Base-by-base conservation (phyloP, 257 asterid species). In the Penstemon newberryi region DNA sequence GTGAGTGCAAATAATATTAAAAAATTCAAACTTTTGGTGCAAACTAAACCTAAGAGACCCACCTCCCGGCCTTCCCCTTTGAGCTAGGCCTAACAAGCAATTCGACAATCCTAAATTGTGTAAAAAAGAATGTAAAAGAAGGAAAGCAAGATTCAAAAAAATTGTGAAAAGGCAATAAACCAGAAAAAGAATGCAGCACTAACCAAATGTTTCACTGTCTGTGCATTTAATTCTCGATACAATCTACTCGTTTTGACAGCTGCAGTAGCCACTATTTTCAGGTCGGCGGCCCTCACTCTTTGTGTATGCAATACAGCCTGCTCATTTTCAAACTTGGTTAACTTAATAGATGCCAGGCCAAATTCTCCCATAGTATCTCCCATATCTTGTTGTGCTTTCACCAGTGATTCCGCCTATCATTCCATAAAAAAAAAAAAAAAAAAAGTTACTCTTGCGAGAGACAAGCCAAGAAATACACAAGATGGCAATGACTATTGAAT, bases 361-460 rank as follows among this genome's bases (percentile, higher is more conserved):
- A 94, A 73, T 60, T 91, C 96, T 71, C 99, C 99, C 86, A 89
- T 77, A 19, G 95, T 84, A 68, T 91, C 97, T 54, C 96, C 96
- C 89, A 94, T 70, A 76, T 83, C 92, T 75, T 89, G 91, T 47
- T 91, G 99, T 65, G 89, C 95, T 79, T 91, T 91, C 70, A 89
- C 96, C 78, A 89, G 80, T 47, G 82, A 80, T 81, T 93, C 97
- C 8, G 97, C 97, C 99, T 93, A 74, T 56, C 70, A 76, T 66
- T 73, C 56, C 75, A 78, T 7, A 69, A 66, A 19, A 45, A 39
- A 75, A 43, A 69, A 69, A 66, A 19, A 45, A 39, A 75, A 43
- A 69, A 12, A 60, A 42, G 36, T 51, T 42, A 67, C 37, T 37
- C 66, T 13, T 19, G 39, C 25, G 39, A 54, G 66, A 60, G 36